phyloP scores from a whole-genome alignment of 1,284 basidiomycete species.

The Microbotryomycetes sp. region DNA sequence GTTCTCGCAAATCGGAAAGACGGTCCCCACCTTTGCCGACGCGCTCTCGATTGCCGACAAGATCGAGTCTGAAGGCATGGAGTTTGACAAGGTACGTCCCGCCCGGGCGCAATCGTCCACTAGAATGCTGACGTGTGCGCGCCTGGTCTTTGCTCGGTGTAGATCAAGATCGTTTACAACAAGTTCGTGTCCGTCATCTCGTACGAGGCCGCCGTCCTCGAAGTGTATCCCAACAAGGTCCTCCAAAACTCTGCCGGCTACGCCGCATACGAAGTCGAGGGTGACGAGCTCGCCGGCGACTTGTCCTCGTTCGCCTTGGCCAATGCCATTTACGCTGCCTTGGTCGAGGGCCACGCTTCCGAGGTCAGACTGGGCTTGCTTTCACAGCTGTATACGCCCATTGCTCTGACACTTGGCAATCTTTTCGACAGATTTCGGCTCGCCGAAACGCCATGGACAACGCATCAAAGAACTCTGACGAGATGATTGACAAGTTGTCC shows the following conservation, averaged over 20 bases:
- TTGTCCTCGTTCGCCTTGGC: slow-evolving; percentile 92
- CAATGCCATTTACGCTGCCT: slow-evolving; percentile 90
- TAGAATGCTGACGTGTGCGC: background rate
- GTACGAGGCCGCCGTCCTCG: slow-evolving; percentile 71
- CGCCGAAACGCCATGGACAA: slow-evolving; percentile 99
- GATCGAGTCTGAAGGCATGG: slow-evolving; percentile 74
- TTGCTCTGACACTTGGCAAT: background rate
- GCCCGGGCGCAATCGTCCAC: slow-evolving; percentile 1
- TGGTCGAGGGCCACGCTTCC: slow-evolving; percentile 92
- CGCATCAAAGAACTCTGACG: slow-evolving; percentile 88
- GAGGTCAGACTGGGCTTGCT: slow-evolving; percentile 60
- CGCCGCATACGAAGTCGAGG: slow-evolving; percentile 78
- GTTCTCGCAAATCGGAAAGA: slow-evolving; percentile 96
- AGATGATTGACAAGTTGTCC: slow-evolving; percentile 78
- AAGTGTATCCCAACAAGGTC: slow-evolving; percentile 71
- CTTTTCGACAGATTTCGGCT: slow-evolving; percentile 29
- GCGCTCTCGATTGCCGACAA: slow-evolving; percentile 89
- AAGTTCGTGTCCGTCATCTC: slow-evolving; percentile 84
- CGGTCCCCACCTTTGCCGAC: slow-evolving; percentile 94
- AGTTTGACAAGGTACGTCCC: slow-evolving; percentile 66
- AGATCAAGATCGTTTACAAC: slow-evolving; percentile 82
- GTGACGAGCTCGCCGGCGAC: slow-evolving; percentile 74
- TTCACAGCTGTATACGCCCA: background rate
- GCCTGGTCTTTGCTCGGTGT: background rate
- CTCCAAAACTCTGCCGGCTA: slow-evolving; percentile 56